Base-by-base conservation (phyloP, 2,329 filamentous ascomycete genomes). In the Niveomyces coronatus region DNA sequence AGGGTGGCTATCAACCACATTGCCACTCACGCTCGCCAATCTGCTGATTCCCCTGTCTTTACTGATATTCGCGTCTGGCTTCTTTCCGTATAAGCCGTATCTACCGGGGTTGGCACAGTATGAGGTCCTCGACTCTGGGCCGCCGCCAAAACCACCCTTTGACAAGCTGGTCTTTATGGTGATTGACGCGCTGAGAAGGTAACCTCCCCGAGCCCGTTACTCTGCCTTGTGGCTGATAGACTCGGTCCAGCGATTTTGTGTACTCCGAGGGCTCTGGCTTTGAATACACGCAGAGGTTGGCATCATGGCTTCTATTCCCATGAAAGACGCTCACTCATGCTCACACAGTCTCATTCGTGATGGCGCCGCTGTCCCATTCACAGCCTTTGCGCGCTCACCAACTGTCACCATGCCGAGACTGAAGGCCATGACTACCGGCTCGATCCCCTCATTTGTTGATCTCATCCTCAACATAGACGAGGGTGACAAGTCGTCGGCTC, bases 361-460 rank as follows among this genome's bases (percentile, higher is more conserved):
- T 59, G 89, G 89, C 42, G 72, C 73, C 42, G 93, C 91, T 6
- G 68, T 96, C 26, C 91, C 91, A 3, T 98, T 94, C 57, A 98
- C 91, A 22, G 89, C 89, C 23, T 83, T 94, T 70, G 91, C 91
- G 14, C 83, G 85, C n/a, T 87, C 93, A 36, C 91, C 91, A 2
- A 98, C 91, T 7, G 89, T 98, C 44, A 98, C 91, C 14, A 96
- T 98, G 91, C 91, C 91, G 29, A 80, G 89, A 45, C 79, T 98
- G 52, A 98, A 98, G 64, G 87, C 91, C 34, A 87, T 98, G 46
- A 98, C 91, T 1, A 96, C 91, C 2, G 91, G 91, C 44, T 95
- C 89, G 2, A 91, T 94, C n/a, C 91, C 91, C 3, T 96, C 89
- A 3, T 98, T 98, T 58, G 76, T 96, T 43, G 91, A 98, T 58